A percentile compares a stretch with the other conserved stretches of the same genome.
These are phyloP conservation scores for Brassica cretica DNA, from an alignment of 345 rosid genomes.

Conservation along the genomic window DNA sequence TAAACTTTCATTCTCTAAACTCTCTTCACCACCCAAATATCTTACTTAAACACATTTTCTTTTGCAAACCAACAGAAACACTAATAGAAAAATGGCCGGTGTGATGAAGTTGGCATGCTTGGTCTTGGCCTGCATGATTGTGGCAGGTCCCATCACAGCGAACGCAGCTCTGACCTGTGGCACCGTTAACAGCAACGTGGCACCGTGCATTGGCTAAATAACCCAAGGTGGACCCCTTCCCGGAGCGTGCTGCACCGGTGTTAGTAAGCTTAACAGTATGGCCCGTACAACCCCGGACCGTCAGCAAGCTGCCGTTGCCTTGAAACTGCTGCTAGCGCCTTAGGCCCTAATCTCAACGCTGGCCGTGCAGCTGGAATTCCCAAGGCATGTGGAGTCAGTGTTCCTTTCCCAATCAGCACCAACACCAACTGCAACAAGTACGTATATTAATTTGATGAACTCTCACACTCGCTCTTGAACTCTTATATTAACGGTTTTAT, in stretches of 20 bases:
- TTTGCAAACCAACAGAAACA: background rate
- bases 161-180: conserved; percentile 44
- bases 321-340: conserved; percentile 7
- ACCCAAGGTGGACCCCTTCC: conserved; percentile 1
- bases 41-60: conserved; percentile 4
- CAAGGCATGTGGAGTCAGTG: conserved; percentile 17
- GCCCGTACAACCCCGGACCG: conserved; percentile 40
- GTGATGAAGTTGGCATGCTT: conserved; percentile 31
- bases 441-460: background rate
- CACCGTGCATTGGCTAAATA: conserved; percentile 34
- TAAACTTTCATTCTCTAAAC: conserved; percentile 16
- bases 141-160: conserved; percentile 29
- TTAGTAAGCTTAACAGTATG: conserved; percentile 8
- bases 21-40: conserved; percentile 23
- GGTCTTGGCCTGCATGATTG: conserved; percentile 36
- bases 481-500: background rate
- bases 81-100: conserved; percentile 18
- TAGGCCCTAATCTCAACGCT: conserved; percentile 16
- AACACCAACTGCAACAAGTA: conserved; percentile 41
- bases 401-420: conserved; percentile 38
- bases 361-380: conserved; percentile 32
- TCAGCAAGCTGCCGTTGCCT: conserved; percentile 38
- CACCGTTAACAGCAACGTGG: conserved; percentile 27
- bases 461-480: background rate
- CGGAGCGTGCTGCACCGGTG: conserved; percentile 25